These are phyloP conservation scores for Gloeostereum incarnatum DNA, from an alignment of 768 basidiomycete genomes.

Conservation along the genomic window DNA sequence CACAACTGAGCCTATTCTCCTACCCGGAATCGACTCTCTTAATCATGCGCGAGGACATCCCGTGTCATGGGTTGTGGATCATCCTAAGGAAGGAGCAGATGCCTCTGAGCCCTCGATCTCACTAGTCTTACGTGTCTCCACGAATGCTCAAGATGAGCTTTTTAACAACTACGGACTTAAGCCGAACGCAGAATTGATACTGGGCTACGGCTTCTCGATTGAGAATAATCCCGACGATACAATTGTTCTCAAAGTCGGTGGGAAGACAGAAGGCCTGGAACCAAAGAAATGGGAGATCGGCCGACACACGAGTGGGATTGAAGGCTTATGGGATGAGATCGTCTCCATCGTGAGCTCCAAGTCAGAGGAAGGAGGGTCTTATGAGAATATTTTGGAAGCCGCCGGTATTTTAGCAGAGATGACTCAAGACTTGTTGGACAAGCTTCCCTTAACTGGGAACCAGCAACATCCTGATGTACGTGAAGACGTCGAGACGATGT, in stretches of 20 bases:
- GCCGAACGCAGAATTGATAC: constrained; percentile 80
- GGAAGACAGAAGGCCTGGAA: constrained; percentile 16
- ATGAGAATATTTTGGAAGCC: too few relatives aligned
- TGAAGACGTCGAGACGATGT: too few relatives aligned
- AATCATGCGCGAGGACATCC: constrained; percentile 79
- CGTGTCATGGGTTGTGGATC: constrained; percentile 71
- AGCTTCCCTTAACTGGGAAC: too few relatives aligned
- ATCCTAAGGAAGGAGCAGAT: constrained; percentile 16
- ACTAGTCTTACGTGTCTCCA: constrained; percentile 44
- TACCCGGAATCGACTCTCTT: constrained; percentile 81
- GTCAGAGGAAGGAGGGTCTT: too few relatives aligned
- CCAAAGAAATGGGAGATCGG: constrained; percentile 55
- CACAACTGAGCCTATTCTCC: constrained; percentile 62
- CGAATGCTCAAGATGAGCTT: constrained; percentile 42
- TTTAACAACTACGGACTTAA: constrained; percentile 93
- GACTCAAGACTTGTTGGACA: too few relatives aligned
- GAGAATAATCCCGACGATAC: constrained; percentile 79
- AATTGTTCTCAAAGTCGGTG: constrained; percentile 70
- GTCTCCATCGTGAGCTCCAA: too few relatives aligned
- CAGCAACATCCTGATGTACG: too few relatives aligned
- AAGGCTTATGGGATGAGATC: constrained; percentile 55
- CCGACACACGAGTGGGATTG: constrained; percentile 41
- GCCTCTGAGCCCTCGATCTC: constrained; percentile 33
- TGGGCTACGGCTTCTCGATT: constrained; percentile 88
- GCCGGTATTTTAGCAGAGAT: too few relatives aligned